Evolutionary conservation across 2,329 filamentous ascomycete species (phyloP).

Genomic region (Apiospora marii): DNA sequence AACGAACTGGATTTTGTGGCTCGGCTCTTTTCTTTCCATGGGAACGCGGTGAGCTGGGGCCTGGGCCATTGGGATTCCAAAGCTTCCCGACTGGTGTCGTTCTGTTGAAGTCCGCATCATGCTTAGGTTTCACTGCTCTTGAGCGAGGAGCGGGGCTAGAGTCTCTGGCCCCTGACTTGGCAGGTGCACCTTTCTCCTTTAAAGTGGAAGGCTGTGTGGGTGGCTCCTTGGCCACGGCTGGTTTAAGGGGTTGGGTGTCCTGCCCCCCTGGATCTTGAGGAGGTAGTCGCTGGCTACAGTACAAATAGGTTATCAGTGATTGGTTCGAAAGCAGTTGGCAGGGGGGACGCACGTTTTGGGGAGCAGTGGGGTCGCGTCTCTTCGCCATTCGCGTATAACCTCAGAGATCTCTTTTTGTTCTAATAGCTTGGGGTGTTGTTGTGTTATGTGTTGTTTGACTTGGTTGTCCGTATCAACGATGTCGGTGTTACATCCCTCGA

Average conservation of each 20-base stretch:
- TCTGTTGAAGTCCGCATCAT: conserved; percentile 15
- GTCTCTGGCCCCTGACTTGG: not conserved
- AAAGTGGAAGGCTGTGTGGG: not conserved
- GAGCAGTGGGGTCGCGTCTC: not conserved
- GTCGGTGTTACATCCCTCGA: not conserved
- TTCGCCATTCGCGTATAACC: not conserved
- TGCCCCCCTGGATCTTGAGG: not conserved
- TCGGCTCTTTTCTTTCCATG: not conserved
- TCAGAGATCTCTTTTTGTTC: not conserved
- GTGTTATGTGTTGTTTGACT: not conserved
- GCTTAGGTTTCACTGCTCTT: not conserved
- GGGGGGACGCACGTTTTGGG: not conserved
- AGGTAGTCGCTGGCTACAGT: not conserved
- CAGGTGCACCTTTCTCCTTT: not conserved
- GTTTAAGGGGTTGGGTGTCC: not conserved
- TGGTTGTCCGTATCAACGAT: not conserved
- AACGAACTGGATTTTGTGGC: not conserved
- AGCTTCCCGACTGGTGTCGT: conserved; percentile 7
- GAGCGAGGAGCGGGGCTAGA: conserved; percentile 8
- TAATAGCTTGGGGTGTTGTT: not conserved
- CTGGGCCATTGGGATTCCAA: not conserved
- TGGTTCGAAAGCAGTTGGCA: too few relatives aligned
- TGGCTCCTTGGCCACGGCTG: not conserved
- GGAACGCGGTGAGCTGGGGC: not conserved
- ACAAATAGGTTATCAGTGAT: not conserved